Percentiles rank a stretch among this genome's conserved stretches.
phyloP scores from a whole-genome alignment of 2,329 filamentous ascomycete genomes.

The Fusarium dimerum region DNA sequence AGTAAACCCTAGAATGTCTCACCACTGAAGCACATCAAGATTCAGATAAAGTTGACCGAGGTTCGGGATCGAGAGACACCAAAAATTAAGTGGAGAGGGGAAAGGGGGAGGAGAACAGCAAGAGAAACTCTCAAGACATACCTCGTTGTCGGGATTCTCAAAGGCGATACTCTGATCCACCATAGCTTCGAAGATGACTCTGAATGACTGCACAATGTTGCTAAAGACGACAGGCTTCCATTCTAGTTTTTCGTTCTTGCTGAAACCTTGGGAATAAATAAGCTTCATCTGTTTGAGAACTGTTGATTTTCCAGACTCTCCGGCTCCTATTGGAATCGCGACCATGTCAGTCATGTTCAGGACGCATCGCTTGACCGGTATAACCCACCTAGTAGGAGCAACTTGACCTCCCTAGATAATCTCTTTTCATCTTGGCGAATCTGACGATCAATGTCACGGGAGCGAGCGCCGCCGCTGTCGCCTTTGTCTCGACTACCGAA shows the following conservation, averaged over 20 bases:
- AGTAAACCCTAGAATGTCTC: constrained; percentile 35
- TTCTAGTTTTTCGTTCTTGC: constrained; percentile 84
- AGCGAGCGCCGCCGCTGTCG: constrained; percentile 54
- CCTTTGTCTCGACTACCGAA: constrained; percentile 59
- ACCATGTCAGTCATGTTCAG: constrained; percentile 12
- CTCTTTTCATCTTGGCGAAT: constrained; percentile 87
- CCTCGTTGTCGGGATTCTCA: constrained; percentile 76
- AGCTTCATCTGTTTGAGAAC: constrained; percentile 99
- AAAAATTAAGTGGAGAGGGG: not conserved
- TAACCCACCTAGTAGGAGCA: constrained; percentile 77
- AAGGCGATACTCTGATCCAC: constrained; percentile 79
- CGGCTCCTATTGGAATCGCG: constrained; percentile 65
- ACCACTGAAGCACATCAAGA: constrained; percentile 5
- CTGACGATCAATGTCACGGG: constrained; percentile 80
- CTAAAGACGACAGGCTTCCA: constrained; percentile 95
- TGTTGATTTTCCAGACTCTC: constrained; percentile 89
- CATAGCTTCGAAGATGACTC: constrained; percentile 90
- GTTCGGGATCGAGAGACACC: too few species aligned
- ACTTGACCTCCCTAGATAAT: constrained; percentile 86
- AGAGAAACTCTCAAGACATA: constrained; percentile 41
- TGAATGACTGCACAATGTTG: constrained; percentile 91
- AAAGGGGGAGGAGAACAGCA: constrained; percentile 2
- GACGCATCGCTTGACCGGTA: not conserved
- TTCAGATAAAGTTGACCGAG: not conserved
- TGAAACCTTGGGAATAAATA: constrained; percentile 92